Percentiles rank a stretch among this genome's conserved stretches.
These are phyloP conservation scores for Aureobasidium lini DNA, from an alignment of 2,329 filamentous ascomycete genomes.

Conservation along the genomic window DNA sequence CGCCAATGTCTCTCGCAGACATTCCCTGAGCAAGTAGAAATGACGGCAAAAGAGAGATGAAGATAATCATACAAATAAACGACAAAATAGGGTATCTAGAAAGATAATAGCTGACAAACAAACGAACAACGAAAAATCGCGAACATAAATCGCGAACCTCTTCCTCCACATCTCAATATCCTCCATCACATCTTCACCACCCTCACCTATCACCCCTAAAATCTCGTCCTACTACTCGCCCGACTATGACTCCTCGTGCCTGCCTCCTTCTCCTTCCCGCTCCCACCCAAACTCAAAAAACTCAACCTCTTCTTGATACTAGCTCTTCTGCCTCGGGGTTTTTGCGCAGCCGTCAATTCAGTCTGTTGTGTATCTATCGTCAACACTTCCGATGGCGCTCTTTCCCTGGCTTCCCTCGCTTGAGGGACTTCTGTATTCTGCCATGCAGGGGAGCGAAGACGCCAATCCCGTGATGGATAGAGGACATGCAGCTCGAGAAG, in stretches of 20 bases:
- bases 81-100: constrained; percentile 4
- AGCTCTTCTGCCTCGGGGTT: neutral
- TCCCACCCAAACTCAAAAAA: constrained; percentile 12
- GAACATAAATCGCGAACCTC: too few species aligned
- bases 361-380: neutral
- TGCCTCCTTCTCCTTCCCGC: neutral
- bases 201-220: neutral
- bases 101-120: neutral
- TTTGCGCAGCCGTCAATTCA: neutral
- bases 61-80: neutral
- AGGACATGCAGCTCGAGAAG: constrained; percentile 35
- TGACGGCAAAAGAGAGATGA: neutral
- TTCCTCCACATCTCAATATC: neutral
- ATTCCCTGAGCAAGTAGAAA: too few species aligned
- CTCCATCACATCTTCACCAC: neutral
- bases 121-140: neutral
- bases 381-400: neutral
- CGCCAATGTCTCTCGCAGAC: too few species aligned
- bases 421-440: constrained; percentile 4
- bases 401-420: neutral
- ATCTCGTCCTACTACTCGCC: constrained; percentile 1
- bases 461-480: constrained; percentile 25
- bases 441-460: constrained; percentile 23
- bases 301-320: constrained; percentile 14
- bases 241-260: neutral